These are phyloP conservation scores for Selaginella moellendorffii DNA, from an alignment of 75 land plant species.

Conservation along the genomic window DNA sequence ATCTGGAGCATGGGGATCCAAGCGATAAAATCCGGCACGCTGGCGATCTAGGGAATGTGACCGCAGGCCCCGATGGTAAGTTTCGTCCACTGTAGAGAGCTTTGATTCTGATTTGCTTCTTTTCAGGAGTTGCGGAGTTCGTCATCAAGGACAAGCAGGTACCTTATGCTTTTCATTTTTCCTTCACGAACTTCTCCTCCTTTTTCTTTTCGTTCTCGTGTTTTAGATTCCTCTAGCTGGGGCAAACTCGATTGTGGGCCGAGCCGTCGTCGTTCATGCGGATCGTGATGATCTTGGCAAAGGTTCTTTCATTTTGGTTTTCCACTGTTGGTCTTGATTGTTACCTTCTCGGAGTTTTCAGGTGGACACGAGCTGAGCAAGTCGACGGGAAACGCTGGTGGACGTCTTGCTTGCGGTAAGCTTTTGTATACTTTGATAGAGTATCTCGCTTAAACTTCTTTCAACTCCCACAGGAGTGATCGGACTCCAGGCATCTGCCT, in stretches of 20 bases:
- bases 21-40: constrained; percentile 47
- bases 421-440: not conserved
- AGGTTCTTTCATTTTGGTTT: too few relatives aligned
- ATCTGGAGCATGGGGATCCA: constrained; percentile 48
- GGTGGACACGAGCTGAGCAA: constrained; percentile 92
- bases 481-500: constrained; percentile 51
- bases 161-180: too few relatives aligned
- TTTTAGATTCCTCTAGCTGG: constrained; percentile 21
- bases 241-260: constrained; percentile 44
- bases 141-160: constrained; percentile 12
- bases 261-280: constrained; percentile 34
- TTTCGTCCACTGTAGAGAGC: too few relatives aligned
- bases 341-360: too few relatives aligned
- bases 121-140: constrained; percentile 15
- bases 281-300: constrained; percentile 94
- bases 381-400: constrained; percentile 77
- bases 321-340: too few relatives aligned
- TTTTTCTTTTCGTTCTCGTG: too few relatives aligned
- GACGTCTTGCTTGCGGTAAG: constrained; percentile 73
- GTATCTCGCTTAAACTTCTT: too few relatives aligned
- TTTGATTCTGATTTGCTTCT: too few relatives aligned
- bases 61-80: constrained; percentile 53
- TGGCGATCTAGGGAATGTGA: constrained; percentile 61
- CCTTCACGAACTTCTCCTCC: too few relatives aligned
- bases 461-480: constrained; percentile 66